Evolutionary conservation across 352 stramenopile species (phyloP).

Genomic region (Pythium monospermum): DNA sequence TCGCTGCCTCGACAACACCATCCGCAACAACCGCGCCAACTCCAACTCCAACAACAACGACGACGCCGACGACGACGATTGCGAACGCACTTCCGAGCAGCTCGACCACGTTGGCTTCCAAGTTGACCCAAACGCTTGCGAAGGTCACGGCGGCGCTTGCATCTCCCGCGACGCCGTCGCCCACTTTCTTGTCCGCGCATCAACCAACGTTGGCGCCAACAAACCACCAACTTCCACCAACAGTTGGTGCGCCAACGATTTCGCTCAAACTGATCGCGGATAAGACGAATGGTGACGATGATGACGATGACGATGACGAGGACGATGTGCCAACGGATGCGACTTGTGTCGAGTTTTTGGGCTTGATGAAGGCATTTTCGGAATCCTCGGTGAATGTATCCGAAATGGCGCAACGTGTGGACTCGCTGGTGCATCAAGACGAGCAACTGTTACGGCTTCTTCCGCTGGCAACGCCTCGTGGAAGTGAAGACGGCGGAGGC

Average conservation of each 20-base stretch:
- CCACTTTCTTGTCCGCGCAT: neutral
- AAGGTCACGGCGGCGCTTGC: neutral
- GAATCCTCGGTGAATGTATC: conserved; percentile 24
- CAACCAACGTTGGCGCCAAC: neutral
- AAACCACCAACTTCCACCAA: too few species aligned
- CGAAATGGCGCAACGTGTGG: conserved; percentile 31
- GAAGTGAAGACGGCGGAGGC: neutral
- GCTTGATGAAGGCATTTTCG: conserved; percentile 33
- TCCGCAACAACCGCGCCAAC: too few species aligned
- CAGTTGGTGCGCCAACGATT: neutral
- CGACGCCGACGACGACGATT: neutral
- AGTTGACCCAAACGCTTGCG: neutral
- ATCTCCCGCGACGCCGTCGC: neutral
- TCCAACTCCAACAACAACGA: too few species aligned
- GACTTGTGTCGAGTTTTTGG: conserved; percentile 27
- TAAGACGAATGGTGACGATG: neutral
- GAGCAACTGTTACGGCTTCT: conserved; percentile 24
- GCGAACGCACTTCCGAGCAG: neutral
- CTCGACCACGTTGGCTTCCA: neutral
- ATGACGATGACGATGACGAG: neutral
- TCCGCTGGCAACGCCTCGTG: conserved; percentile 1
- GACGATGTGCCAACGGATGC: conserved; percentile 14
- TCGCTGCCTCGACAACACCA: neutral
- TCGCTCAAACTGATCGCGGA: neutral
- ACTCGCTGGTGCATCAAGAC: conserved; percentile 30